These are phyloP conservation scores for Penicillium freii DNA, from an alignment of 2,329 filamentous ascomycete genomes.

Conservation along the genomic window DNA sequence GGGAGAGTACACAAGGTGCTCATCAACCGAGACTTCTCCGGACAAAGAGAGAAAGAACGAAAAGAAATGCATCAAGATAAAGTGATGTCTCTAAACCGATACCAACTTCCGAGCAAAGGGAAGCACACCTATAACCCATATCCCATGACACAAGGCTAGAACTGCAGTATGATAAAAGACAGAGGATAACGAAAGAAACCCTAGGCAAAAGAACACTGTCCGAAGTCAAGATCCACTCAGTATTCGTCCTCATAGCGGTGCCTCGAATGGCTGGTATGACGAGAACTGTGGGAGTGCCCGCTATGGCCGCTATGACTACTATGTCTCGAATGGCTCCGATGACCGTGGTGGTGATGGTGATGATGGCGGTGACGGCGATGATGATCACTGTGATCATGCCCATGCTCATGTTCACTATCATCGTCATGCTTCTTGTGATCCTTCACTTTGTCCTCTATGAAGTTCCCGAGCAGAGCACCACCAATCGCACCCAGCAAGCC, in stretches of 20 bases:
- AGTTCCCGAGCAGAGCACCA: slow-evolving; percentile 56
- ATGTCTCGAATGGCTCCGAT: slow-evolving; percentile 18
- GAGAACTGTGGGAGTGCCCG: slow-evolving; percentile 2
- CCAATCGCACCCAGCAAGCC: slow-evolving; percentile 58
- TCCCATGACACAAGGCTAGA: background rate
- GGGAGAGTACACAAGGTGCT: background rate
- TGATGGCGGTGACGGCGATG: slow-evolving; percentile 14
- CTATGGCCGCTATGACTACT: background rate
- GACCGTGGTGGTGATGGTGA: slow-evolving; percentile 17
- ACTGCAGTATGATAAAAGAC: background rate
- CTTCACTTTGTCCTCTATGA: slow-evolving; percentile 56
- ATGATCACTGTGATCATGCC: slow-evolving; percentile 7
- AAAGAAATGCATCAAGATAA: background rate
- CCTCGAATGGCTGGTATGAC: slow-evolving; percentile 17
- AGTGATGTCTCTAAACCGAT: background rate
- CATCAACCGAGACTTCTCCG: no score
- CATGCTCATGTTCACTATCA: slow-evolving; percentile 14
- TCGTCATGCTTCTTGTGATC: slow-evolving; percentile 36
- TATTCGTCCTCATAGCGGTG: slow-evolving; percentile 9
- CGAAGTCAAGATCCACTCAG: background rate
- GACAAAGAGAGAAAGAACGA: background rate
- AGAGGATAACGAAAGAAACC: background rate
- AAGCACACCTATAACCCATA: background rate
- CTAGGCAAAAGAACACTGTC: background rate
- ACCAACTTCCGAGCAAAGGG: background rate